Conservation (phyloP, 805 yeast species). For the Teunomyces funiuensis region DNA sequence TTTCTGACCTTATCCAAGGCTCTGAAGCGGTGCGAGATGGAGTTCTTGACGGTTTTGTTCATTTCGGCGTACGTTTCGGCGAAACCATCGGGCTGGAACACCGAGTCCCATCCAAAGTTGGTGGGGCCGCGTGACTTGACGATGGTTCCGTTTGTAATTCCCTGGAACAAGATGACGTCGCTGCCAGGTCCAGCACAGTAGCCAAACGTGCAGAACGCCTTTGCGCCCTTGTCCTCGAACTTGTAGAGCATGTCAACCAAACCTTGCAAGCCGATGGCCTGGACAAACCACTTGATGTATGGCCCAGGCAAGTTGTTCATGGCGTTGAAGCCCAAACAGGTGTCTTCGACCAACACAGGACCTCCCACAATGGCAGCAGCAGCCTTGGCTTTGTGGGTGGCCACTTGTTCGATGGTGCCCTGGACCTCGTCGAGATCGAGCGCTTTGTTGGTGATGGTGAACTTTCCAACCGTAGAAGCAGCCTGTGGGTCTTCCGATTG, state of each 20-base stretch:
- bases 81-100: constrained; percentile 80
- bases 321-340: constrained; percentile 83
- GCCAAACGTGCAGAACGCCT: constrained; percentile 90
- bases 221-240: constrained; percentile 81
- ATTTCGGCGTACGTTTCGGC: constrained; percentile 80
- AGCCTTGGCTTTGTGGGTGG: constrained; percentile 71
- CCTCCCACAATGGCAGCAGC: constrained; percentile 67
- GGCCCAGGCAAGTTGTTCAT: constrained; percentile 90
- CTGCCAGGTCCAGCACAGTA: constrained; percentile 79
- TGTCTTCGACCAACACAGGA: constrained; percentile 93
- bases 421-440: constrained; percentile 90
- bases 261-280: constrained; percentile 71
- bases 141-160: constrained; percentile 76
- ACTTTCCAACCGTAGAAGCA: constrained; percentile 35
- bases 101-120: constrained; percentile 92
- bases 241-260: constrained; percentile 75
- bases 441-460: constrained; percentile 55
- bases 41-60: constrained; percentile 72
- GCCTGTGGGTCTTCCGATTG: background rate
- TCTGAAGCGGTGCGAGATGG: constrained; percentile 81
- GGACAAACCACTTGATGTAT: constrained; percentile 87
- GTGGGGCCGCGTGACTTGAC: constrained; percentile 77
- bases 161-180: constrained; percentile 79
- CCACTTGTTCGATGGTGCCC: constrained; percentile 81
- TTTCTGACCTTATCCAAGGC: constrained; percentile 74